Evolutionary conservation across 805 yeast species (phyloP), one percentile per base, ranked within the genome.

Genomic region (Henningerozyma blattae): DNA sequence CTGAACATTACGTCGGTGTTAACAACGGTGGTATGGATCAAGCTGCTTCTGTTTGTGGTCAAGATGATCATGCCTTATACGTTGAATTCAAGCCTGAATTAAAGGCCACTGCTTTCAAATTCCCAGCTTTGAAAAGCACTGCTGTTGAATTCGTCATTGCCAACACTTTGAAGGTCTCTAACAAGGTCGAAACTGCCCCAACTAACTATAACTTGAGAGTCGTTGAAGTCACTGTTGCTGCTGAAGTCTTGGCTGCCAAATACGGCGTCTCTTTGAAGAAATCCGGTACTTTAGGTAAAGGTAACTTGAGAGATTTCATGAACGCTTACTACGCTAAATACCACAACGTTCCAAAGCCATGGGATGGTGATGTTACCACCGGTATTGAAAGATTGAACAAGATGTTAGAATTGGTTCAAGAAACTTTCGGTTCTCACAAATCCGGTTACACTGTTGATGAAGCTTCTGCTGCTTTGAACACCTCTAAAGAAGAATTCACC

Each of bases 21-120:
- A 77, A 75, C 47, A 74, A 78, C 26, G 87, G 86, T n/a, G 86
- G 87, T 24, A 71, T 78, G 80, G 86, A 78, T 50, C 86, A 79
- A 57, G 68, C 79, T 30, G 84, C 86, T 3, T 70, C 81, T 0
- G 65, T 79, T 18, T 75, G 68, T 43, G 86, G 86, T 12, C 71
- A 68, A 44, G 57, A 56, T 30, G 65, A 62, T 38, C 73, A 77
- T 43, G 80, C 78, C 1, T 55, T 78, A 35, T 65, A 67, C 40
- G 72, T 78, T 15, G 70, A 68, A 41, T 78, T 78, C 54, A 64
- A 66, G 37, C 86, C 87, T 2, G 52, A 61, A 37, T 61, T 79
- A 31, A 57, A 50, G 24, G 83, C 75, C 1, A 58, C 64, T 19
- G 70, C 82, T 5, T 64, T 74, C 47, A 52, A 59, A 27, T 68